These are phyloP conservation scores for Ganoderma lucidum DNA, from an alignment of 1,284 basidiomycete genomes.

Conservation along the genomic window DNA sequence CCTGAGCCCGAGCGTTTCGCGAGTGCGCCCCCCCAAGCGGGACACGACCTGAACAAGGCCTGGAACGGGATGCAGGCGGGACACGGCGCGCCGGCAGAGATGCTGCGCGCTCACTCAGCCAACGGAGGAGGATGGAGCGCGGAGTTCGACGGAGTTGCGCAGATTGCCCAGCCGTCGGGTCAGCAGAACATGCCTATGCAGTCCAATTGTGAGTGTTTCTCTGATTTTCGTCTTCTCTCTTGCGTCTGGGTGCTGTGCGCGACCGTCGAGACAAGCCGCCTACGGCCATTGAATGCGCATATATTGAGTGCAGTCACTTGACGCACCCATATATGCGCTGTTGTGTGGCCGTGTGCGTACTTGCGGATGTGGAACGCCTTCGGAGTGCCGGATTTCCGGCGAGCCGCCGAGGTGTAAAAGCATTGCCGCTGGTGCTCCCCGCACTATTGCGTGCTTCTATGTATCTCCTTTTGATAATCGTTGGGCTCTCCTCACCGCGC, in stretches of 20 bases:
- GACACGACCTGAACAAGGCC: constrained; percentile 51
- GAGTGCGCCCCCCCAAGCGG: constrained; percentile 32
- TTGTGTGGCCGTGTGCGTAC: background rate
- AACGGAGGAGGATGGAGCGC: constrained; percentile 38
- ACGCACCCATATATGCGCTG: background rate
- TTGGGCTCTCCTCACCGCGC: background rate
- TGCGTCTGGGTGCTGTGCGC: background rate
- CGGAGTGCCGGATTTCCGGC: constrained; percentile 5
- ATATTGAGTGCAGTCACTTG: background rate
- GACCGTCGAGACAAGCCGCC: background rate
- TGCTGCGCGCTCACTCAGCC: constrained; percentile 21
- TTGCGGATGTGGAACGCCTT: background rate
- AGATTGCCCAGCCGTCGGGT: constrained; percentile 19
- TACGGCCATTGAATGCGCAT: background rate
- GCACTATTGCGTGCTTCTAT: background rate
- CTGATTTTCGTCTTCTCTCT: background rate
- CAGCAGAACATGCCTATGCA: constrained; percentile 33
- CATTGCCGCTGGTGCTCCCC: background rate
- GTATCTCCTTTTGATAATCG: too few relatives aligned
- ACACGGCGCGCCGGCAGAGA: constrained; percentile 26
- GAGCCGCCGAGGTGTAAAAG: background rate
- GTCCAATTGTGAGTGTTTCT: constrained; percentile 35
- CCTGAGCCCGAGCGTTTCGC: constrained; percentile 48
- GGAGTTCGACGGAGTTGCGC: constrained; percentile 39
- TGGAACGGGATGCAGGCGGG: constrained; percentile 59